Conservation (phyloP, 768 basidiomycete genomes). For the Hysterangium stoloniferum region DNA sequence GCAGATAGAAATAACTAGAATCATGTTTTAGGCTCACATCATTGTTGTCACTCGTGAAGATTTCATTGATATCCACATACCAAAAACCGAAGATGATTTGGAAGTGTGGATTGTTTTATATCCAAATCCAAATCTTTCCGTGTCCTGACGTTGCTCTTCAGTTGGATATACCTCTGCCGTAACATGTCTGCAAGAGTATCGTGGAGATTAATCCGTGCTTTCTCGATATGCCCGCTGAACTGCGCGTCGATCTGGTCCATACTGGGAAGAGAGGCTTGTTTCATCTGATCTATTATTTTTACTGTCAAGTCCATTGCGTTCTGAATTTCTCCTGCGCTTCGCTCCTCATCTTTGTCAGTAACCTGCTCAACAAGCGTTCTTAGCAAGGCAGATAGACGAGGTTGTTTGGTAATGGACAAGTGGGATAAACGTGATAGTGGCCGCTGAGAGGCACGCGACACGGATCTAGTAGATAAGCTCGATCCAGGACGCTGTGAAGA, state of each 20-base stretch:
- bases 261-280: background rate
- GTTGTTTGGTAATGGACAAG: constrained; percentile 43
- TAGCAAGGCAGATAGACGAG: constrained; percentile 43
- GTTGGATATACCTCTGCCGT: constrained; percentile 38
- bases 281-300: constrained; percentile 4
- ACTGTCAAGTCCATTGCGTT: constrained; percentile 44
- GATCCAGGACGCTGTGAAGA: constrained; percentile 27
- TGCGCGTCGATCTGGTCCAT: constrained; percentile 7
- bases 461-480: constrained; percentile 24
- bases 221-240: constrained; percentile 27
- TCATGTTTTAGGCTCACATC: background rate
- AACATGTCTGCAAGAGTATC: constrained; percentile 57
- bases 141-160: constrained; percentile 43
- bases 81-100: constrained; percentile 66
- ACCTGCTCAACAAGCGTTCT: constrained; percentile 40
- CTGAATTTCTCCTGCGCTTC: constrained; percentile 37
- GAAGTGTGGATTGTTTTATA: constrained; percentile 59
- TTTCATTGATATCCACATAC: constrained; percentile 31
- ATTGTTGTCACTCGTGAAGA: background rate
- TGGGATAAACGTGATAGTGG: constrained; percentile 45
- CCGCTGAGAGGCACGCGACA: constrained; percentile 31
- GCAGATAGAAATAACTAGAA: constrained; percentile 52
- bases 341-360: constrained; percentile 16
- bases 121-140: constrained; percentile 57
- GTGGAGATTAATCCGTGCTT: constrained; percentile 61